Base-by-base conservation (phyloP, 2,329 filamentous ascomycete genomes). In the Sporothrix sp. region DNA sequence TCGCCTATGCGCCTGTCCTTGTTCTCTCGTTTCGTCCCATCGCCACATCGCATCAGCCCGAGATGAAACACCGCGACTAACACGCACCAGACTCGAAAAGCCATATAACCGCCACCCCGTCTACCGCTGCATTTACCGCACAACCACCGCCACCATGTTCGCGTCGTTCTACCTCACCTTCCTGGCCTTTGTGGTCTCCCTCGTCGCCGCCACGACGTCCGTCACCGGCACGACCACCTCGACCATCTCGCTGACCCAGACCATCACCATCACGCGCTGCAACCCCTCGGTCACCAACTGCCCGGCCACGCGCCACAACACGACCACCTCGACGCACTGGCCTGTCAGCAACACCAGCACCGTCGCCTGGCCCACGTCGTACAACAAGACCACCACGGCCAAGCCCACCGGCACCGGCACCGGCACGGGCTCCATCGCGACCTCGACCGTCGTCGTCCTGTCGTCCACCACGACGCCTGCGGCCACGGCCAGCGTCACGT, bases 221-320 rank as follows among this genome's bases (percentile, higher is more conserved):
- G 52, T 27, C 45, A 47, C 56, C 46, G 62, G 58, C 53, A 72
- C 66, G 54, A 68, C 66, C 51, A 75, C 72, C 50, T 68, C 68
- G 14, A 75, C 72, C 51, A 64, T 64, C 48, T 71, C 69, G 51
- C 65, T 67, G 56, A 75, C 72, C 50, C 62, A 61, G 57, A 68
- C 67, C 46, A 52, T 70, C 56, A 76, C 72, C 60, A 65, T 76
- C 60, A 76, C 72, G 52, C 58, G 64, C 59, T 74, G 73, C 67
- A 66, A 68, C 61, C 67, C 70, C 38, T 64, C 63, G 10, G 63
- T 67, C 55, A 63, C 66, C 55, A 64, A 71, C 62, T 74, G 72
- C 68, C 69, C 71, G 50, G 60, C 61, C 53, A 61, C 58, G 56
- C 61, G 53, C 52, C 61, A 60, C 56, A 61, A 55, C 56, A 57